Percentiles rank a stretch among this genome's conserved stretches.
Conservation (phyloP, 371 early-diverging fungal species). For the Batrachochytrium dendrobatidis region DNA sequence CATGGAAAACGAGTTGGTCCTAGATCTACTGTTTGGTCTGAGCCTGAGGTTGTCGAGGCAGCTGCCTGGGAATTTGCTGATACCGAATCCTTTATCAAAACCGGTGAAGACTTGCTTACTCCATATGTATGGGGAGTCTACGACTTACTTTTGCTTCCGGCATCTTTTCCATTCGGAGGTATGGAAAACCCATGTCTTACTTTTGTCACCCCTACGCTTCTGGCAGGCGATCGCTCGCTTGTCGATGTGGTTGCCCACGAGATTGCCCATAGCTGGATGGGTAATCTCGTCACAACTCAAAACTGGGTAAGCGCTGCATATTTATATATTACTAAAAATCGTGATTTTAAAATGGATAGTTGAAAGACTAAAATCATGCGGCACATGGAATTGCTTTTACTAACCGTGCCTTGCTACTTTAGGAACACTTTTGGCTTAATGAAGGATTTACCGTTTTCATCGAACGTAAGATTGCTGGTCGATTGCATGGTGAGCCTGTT, state of each 20-base stretch:
- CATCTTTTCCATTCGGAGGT: slow-evolving; percentile 78
- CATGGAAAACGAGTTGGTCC: slow-evolving; percentile 76
- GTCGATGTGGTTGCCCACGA: slow-evolving; percentile 98
- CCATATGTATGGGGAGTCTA: slow-evolving; percentile 96
- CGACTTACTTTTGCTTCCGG: slow-evolving; percentile 81
- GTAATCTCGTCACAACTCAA: slow-evolving; percentile 86
- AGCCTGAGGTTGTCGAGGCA: slow-evolving; percentile 84
- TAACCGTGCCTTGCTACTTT: no score
- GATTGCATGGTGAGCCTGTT: slow-evolving; percentile 73
- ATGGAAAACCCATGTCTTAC: slow-evolving; percentile 96
- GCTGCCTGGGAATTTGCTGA: slow-evolving; percentile 93
- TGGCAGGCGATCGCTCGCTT: slow-evolving; percentile 88
- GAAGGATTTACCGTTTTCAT: slow-evolving; percentile 94
- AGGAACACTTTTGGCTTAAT: slow-evolving; percentile 83
- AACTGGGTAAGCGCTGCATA: slow-evolving; percentile 56
- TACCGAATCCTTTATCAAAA: slow-evolving; percentile 78
- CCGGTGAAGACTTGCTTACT: slow-evolving; percentile 71
- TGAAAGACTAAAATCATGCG: no score
- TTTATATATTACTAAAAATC: neutral
- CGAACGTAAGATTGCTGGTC: slow-evolving; percentile 85
- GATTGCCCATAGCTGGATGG: slow-evolving; percentile 94
- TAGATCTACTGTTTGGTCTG: slow-evolving; percentile 89
- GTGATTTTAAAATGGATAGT: no score
- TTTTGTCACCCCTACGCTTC: slow-evolving; percentile 55
- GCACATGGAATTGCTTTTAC: no score